Conservation (phyloP, 805 yeast genomes). For the Kluyveromyces siamensis region DNA sequence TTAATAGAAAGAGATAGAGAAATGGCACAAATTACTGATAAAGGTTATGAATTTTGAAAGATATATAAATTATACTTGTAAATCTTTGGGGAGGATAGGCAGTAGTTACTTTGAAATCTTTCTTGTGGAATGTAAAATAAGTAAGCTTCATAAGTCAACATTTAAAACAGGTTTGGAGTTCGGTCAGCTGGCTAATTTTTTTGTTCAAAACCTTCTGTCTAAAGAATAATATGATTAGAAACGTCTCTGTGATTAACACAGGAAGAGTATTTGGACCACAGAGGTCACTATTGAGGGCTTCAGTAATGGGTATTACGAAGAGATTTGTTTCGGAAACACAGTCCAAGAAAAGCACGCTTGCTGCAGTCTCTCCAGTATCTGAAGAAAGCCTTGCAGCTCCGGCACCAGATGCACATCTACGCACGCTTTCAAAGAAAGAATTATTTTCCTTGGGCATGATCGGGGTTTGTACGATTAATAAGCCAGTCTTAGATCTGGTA, state of each 20-base stretch:
- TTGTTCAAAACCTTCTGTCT: too few relatives aligned
- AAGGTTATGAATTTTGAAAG: background rate
- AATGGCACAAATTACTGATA: background rate
- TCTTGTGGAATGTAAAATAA: too few relatives aligned
- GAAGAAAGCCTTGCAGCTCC: conserved; percentile 2
- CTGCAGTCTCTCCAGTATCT: conserved; percentile 5
- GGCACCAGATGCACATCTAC: conserved; percentile 33
- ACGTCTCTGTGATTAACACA: background rate
- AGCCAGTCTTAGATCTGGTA: conserved; percentile 49
- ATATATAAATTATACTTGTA: background rate
- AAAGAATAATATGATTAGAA: background rate
- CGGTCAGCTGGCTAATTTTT: too few relatives aligned
- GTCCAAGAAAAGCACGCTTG: conserved; percentile 9
- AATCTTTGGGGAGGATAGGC: too few relatives aligned
- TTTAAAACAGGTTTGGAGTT: too few relatives aligned
- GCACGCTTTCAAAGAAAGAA: conserved; percentile 44
- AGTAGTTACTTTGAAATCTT: too few relatives aligned
- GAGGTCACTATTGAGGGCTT: background rate
- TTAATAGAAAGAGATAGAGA: background rate
- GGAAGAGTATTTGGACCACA: background rate
- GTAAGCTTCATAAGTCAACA: too few relatives aligned
- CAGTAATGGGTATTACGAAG: background rate
- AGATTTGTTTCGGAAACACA: conserved; percentile 11
- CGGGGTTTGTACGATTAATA: conserved; percentile 60
- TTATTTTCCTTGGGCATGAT: conserved; percentile 57